Conservation (phyloP, 106 monocot species). For the Dendrobium chrysotoxum region DNA sequence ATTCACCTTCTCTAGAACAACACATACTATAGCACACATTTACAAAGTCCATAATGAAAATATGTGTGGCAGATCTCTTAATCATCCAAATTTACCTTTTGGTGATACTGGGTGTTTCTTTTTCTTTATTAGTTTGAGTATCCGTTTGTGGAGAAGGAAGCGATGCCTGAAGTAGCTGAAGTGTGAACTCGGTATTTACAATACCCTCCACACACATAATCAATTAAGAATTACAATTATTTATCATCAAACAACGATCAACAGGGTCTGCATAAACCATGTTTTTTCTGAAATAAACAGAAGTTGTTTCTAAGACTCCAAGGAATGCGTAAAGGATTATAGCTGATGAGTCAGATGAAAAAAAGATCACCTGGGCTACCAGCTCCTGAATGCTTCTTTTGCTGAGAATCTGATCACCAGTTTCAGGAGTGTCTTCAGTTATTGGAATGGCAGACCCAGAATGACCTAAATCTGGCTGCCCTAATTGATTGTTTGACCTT, state of each 20-base stretch:
- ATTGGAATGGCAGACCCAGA: slow-evolving; percentile 18
- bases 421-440: slow-evolving; percentile 29
- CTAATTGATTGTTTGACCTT: slow-evolving; percentile 21
- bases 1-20: no score
- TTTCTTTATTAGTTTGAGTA: neutral
- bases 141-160: neutral
- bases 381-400: slow-evolving; percentile 81
- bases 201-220: slow-evolving; percentile 1
- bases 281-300: neutral
- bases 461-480: slow-evolving; percentile 19
- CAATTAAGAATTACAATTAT: neutral
- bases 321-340: neutral
- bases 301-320: neutral
- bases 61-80: neutral
- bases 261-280: neutral
- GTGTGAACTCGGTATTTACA: neutral
- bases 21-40: neutral
- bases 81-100: neutral
- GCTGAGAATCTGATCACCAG: slow-evolving; percentile 42
- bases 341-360: neutral
- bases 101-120: neutral
- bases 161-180: neutral
- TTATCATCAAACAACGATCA: neutral
- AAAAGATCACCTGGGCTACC: slow-evolving; percentile 47
- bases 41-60: neutral